Base-by-base conservation (phyloP, 2,329 filamentous ascomycete species). In the Penicillium sp. region DNA sequence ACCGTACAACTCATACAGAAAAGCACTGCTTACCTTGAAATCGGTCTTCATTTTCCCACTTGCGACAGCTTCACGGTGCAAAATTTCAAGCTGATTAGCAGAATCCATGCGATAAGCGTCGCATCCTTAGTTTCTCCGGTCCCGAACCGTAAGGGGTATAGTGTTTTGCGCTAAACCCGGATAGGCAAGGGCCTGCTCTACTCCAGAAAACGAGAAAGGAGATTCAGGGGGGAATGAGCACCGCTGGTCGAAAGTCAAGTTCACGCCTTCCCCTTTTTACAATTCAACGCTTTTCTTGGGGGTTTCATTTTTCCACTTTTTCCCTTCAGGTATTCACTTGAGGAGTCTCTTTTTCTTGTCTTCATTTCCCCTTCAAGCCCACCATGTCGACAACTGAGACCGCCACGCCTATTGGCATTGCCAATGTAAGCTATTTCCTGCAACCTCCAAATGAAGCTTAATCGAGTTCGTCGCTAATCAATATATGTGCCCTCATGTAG, bases 41-140 rank as follows among this genome's bases (percentile, higher is more conserved):
- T 98, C 93, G 66, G 93, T 98, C 90, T 98, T 99, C 95, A 99
- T 99, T 59, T 65, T 65, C 48, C 50, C 63, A 42, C 47, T 61
- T 66, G 60, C 58, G 63, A 66, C 62, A 62, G 57, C 66, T 67
- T 42, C 58, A 43, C 52, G 47, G 27, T 56, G 60, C 61, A 66
- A 66, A 66, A 66, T 63, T 64, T 65, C 56, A 45, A 55, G 51
- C 51, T 56, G 56, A 57, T 56, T 46, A 47, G 47, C 33, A 24
- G 58, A 58, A 56, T 49, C 49, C 26, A 50, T 50, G 59, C 63
- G 64, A 67, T 67, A 67, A 67, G 64, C 39, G 48, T 33, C 62
- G 65, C 64, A 67, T 64, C 65, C 64, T 59, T 56, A 14, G 2
- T 61, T 55, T 47, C 26, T 50, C 62, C 65, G 47, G 9, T 31